Evolutionary conservation across 2,329 filamentous ascomycete genomes (phyloP), one percentile per base, ranked within the genome.

Genomic region (Sarocladium oryzae): DNA sequence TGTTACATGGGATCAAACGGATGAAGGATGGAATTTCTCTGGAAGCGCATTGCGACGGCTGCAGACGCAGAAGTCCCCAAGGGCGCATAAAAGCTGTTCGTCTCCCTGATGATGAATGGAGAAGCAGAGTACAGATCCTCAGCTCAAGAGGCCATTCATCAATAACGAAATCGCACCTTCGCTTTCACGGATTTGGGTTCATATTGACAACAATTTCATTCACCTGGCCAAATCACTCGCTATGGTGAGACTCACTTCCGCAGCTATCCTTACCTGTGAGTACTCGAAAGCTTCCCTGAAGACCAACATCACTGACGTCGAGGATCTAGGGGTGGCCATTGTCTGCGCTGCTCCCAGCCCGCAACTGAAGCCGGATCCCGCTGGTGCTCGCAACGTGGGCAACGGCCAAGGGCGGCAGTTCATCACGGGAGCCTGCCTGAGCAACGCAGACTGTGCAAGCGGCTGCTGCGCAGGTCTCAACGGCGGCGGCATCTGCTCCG

Each of bases 391-490:
- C 30, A 52, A 56, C 49, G 52, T 57, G 30, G 57, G 56, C 48
- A 54, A 53, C 50, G 57, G 56, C 28, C 36, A 59, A 26, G 57
- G 56, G 35, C 26, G 43, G 13, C 60, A 61, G 41, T 61, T 61
- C 54, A 61, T 60, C 55, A 62, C 58, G 16, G 60, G 60, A 20
- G 57, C 56, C 10, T 63, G 60, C 40, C 54, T 61, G 18, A 52
- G 50, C 20, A 43, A 61, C 49, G 53, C 54, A 15, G 60, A 63
- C 41, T 63, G 60, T 50, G 55, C 54, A 6, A 54, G 51, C 7
- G 52, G 51, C 13, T 63, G 60, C 55, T 63, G 60, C 28, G 60
- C 60, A n/a, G 43, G 56, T 43, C 53, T 57, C 16, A 58, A 55
- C 41, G 57, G 58, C 38, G 52, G 54, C 11, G 60, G 58, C 30